Percentiles rank a stretch among this genome's conserved stretches.
phyloP scores from a whole-genome alignment of 768 basidiomycete genomes.

The Clitopilus passeckerianus region DNA sequence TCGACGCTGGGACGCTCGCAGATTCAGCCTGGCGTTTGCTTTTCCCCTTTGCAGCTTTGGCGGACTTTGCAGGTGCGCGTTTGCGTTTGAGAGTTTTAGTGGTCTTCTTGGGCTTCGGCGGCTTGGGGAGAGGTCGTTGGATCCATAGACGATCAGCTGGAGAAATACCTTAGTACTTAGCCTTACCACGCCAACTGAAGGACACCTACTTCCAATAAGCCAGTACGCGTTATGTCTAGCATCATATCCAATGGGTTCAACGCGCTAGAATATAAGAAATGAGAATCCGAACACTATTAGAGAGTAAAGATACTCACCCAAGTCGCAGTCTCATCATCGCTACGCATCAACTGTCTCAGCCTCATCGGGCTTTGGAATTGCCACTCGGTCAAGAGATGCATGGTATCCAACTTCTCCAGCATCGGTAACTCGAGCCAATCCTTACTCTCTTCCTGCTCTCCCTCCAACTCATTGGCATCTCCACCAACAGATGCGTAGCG shows the following conservation, averaged over 20 bases:
- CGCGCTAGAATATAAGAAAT: slow-evolving; percentile 44
- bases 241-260: slow-evolving; percentile 84
- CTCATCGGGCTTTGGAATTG: slow-evolving; percentile 77
- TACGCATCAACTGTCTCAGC: slow-evolving; percentile 68
- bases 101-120: slow-evolving; percentile 30
- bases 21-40: slow-evolving; percentile 6
- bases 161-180: background rate
- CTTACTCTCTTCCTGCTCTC: slow-evolving; percentile 35
- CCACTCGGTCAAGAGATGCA: slow-evolving; percentile 78
- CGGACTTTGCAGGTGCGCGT: slow-evolving; percentile 12
- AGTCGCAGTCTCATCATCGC: slow-evolving; percentile 68
- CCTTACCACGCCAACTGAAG: background rate
- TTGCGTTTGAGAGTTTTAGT: slow-evolving; percentile 36
- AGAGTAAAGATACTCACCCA: slow-evolving; percentile 54
- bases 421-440: slow-evolving; percentile 73
- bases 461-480: slow-evolving; percentile 12
- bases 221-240: slow-evolving; percentile 76
- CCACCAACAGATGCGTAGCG: background rate
- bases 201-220: slow-evolving; percentile 69
- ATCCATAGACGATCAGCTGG: slow-evolving; percentile 83
- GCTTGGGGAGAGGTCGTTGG: slow-evolving; percentile 49
- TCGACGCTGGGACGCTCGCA: slow-evolving; percentile 7
- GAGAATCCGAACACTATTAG: slow-evolving; percentile 4
- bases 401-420: slow-evolving; percentile 67
- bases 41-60: slow-evolving; percentile 8